A percentile compares a stretch with the other conserved stretches of the same genome.
phyloP scores from a whole-genome alignment of 2,329 filamentous ascomycete species.

The Talaromyces sp. region DNA sequence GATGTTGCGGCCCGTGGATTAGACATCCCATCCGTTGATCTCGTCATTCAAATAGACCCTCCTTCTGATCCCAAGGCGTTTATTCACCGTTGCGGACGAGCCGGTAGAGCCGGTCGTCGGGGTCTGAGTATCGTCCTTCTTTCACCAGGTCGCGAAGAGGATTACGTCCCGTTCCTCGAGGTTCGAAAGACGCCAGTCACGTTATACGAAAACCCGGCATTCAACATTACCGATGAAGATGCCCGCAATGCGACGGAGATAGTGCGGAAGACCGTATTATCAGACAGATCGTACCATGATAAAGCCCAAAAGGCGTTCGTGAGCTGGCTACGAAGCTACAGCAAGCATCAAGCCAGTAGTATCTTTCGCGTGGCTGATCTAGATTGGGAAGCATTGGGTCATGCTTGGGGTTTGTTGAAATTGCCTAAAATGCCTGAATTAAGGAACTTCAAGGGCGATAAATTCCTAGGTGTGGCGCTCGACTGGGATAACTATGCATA shows the following conservation, averaged over 20 bases:
- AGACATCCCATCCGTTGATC: constrained; percentile 86
- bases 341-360: constrained; percentile 82
- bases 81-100: constrained; percentile 63
- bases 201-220: constrained; percentile 56
- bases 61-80: constrained; percentile 84
- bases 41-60: constrained; percentile 85
- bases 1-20: constrained; percentile 87
- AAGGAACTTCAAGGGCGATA: constrained; percentile 68
- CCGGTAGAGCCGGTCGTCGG: constrained; percentile 62
- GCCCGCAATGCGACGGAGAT: constrained; percentile 55
- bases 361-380: constrained; percentile 83
- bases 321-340: constrained; percentile 87
- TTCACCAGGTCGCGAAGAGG: constrained; percentile 79
- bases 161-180: constrained; percentile 82
- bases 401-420: constrained; percentile 80
- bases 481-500: constrained; percentile 69
- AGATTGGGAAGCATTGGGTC: constrained; percentile 77
- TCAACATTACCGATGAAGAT: constrained; percentile 61
- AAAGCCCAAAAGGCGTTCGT: constrained; percentile 91
- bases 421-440: constrained; percentile 94
- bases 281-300: constrained; percentile 70
- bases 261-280: constrained; percentile 57
- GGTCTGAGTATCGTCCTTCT: constrained; percentile 84
- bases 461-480: constrained; percentile 53
- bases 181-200: constrained; percentile 81